These are phyloP conservation scores for Wickerhamiella occidentalis DNA, from an alignment of 805 yeast species.

Conservation along the genomic window DNA sequence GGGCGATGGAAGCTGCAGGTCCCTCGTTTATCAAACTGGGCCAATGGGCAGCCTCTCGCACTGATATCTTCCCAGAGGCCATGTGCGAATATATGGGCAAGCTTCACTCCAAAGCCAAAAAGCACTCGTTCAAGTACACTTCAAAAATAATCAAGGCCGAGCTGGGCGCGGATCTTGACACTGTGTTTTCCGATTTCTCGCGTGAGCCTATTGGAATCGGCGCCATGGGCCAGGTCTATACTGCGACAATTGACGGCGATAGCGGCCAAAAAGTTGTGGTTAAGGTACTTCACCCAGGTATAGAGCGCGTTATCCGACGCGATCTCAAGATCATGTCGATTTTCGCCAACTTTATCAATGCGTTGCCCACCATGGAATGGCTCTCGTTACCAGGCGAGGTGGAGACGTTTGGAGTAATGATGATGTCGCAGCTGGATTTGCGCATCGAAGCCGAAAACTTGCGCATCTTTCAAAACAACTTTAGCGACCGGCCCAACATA, in stretches of 20 bases:
- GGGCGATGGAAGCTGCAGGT: constrained; percentile 72
- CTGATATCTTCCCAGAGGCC: constrained; percentile 75
- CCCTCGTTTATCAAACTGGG: constrained; percentile 74
- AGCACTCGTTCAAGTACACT: constrained; percentile 57
- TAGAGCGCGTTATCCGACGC: constrained; percentile 55
- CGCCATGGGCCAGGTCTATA: constrained; percentile 92
- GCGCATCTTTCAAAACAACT: constrained; percentile 57
- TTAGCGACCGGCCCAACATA: constrained; percentile 43
- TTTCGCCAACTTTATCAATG: constrained; percentile 59
- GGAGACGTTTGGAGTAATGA: constrained; percentile 68
- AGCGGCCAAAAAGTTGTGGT: constrained; percentile 57
- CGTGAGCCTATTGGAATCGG: constrained; percentile 87
- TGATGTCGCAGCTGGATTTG: constrained; percentile 80
- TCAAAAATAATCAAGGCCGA: constrained; percentile 44
- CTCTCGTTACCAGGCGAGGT: constrained; percentile 89
- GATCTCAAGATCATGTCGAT: constrained; percentile 76
- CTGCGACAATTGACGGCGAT: constrained; percentile 44
- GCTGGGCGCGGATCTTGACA: constrained; percentile 51
- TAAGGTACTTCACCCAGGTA: constrained; percentile 85
- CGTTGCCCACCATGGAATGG: constrained; percentile 95
- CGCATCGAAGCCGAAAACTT: constrained; percentile 82
- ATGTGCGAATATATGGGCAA: constrained; percentile 65
- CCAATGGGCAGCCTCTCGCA: constrained; percentile 98
- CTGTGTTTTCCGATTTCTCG: constrained; percentile 67
- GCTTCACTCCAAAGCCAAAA: constrained; percentile 71